phyloP scores from a whole-genome alignment of 106 monocot species.

The Cymbidium sinense region DNA sequence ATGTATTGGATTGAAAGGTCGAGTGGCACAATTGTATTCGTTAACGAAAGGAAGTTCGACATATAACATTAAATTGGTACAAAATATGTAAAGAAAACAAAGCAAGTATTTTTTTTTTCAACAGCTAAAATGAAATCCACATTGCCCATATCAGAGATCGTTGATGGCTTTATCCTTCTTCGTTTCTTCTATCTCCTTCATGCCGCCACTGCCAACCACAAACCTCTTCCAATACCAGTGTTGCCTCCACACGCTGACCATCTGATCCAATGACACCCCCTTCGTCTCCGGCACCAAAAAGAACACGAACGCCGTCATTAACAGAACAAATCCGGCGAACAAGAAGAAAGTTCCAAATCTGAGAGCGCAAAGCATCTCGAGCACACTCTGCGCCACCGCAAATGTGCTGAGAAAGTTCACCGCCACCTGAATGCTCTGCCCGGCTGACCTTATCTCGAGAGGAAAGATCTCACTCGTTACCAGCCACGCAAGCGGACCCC shows the following conservation, averaged over 20 bases:
- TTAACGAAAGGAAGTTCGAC: too few species aligned
- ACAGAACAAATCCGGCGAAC: constrained; percentile 11
- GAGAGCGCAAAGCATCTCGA: constrained; percentile 24
- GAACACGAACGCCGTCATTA: constrained; percentile 12
- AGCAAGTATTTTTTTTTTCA: too few species aligned
- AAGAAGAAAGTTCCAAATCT: constrained; percentile 29
- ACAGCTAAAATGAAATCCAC: too few species aligned
- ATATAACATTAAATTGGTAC: too few species aligned
- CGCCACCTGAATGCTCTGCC: constrained; percentile 33
- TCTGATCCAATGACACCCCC: constrained; percentile 8
- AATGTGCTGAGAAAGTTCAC: constrained; percentile 19
- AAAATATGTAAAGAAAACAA: too few species aligned
- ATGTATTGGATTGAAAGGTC: too few species aligned
- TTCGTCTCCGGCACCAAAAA: constrained; percentile 19
- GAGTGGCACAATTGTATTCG: too few species aligned
- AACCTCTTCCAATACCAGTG: constrained; percentile 19
- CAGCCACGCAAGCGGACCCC: constrained; percentile 40
- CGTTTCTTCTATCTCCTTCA: not conserved
- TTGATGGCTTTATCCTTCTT: not conserved
- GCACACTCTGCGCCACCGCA: constrained; percentile 26
- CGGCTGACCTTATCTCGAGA: constrained; percentile 26
- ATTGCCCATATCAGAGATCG: too few species aligned
- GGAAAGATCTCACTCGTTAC: constrained; percentile 38
- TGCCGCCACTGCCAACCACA: not conserved
- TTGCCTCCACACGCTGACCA: not conserved